phyloP scores from a whole-genome alignment of 768 basidiomycete genomes.

The Trametopsis cervina region DNA sequence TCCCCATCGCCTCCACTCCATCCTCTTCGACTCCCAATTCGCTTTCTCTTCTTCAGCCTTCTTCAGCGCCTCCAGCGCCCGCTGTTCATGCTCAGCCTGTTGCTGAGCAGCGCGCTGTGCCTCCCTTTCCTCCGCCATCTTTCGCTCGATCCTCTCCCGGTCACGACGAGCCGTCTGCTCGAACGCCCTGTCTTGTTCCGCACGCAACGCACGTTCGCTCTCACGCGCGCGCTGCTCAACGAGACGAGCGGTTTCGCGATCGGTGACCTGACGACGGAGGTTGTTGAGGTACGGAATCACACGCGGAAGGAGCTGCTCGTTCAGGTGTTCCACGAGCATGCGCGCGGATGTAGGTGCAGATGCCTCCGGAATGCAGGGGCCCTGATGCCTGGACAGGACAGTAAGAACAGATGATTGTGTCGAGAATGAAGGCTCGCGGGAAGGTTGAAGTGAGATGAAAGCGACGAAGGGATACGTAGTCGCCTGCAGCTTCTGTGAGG shows the following conservation, averaged over 20 bases:
- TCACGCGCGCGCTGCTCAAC: slow-evolving; percentile 37
- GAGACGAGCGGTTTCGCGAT: slow-evolving; percentile 31
- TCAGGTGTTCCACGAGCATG: slow-evolving; percentile 60
- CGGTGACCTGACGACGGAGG: slow-evolving; percentile 45
- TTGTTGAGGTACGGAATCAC: slow-evolving; percentile 68
- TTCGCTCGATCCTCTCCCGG: slow-evolving; percentile 54
- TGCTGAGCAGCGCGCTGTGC: slow-evolving; percentile 31
- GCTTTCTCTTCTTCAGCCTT: slow-evolving; percentile 31
- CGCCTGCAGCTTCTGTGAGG: slow-evolving; percentile 68
- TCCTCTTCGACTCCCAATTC: slow-evolving; percentile 19
- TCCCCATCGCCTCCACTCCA: slow-evolving; percentile 57
- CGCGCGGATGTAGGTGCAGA: slow-evolving; percentile 54
- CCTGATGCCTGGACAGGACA: slow-evolving; percentile 82
- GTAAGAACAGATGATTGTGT: slow-evolving; percentile 52
- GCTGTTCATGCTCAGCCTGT: slow-evolving; percentile 24
- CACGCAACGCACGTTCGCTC: slow-evolving; percentile 52
- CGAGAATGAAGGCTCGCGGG: slow-evolving; percentile 34
- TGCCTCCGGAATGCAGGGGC: slow-evolving; percentile 40
- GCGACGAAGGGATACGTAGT: slow-evolving; percentile 93
- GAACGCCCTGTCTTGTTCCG: slow-evolving; percentile 80
- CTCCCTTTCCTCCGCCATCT: slow-evolving; percentile 43
- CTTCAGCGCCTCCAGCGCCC: slow-evolving; percentile 28
- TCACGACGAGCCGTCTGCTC: slow-evolving; percentile 58
- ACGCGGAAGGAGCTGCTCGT: slow-evolving; percentile 71
- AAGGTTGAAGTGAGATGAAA: slow-evolving; percentile 83